Base-by-base conservation (phyloP, 1,139 yeast genomes). In the Hyphopichia burtonii region DNA sequence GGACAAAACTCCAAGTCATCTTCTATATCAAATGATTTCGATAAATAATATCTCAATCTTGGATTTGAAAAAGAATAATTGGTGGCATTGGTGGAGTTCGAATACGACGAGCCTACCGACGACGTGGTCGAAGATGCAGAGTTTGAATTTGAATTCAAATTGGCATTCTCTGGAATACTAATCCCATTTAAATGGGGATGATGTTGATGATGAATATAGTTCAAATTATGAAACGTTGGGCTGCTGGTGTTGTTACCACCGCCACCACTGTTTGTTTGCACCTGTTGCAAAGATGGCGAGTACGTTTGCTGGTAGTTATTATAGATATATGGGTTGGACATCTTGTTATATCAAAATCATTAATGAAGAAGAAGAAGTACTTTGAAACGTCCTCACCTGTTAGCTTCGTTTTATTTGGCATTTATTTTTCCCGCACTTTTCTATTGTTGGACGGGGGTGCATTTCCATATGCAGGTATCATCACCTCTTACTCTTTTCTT, bases 1-100 rank as follows among this genome's bases (percentile, higher is more conserved):
- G 86, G 86, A 50, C 86, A 80, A 52, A 81, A 82, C 58, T 81
- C 86, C 57, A 80, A 56, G 55, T 82, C 87, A 55, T 82, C 87
- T 55, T 82, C 86, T 15, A 74, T 56, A 48, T 81, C 86, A 61
- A 82, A 81, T 31, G 83, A 80, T 53, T 81, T 81, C 23, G 83
- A 77, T 40, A 72, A 59, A 54, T 71, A 72, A 52, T 71, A 72
- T 52, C 78, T 63, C 48, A 71, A 65, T 38, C 76, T 55, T 3
- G 77, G 76, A 33, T 68, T 69, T 44, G 69, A 75, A 51, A 66
- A 66, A 25, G 70, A 63, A 48, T 70, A 69, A 44, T 54, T 60
- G 27, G 68, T 55, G 4, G 45, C 31, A 22, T 45, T 43, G 33
- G 49, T 44, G 32, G 44, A 36, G 40, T 38, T 41, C 34, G 43